Evolutionary conservation across 345 rosid species (phyloP), one percentile per base, ranked within the genome.

Genomic region (Rhodamnia rubescens): DNA sequence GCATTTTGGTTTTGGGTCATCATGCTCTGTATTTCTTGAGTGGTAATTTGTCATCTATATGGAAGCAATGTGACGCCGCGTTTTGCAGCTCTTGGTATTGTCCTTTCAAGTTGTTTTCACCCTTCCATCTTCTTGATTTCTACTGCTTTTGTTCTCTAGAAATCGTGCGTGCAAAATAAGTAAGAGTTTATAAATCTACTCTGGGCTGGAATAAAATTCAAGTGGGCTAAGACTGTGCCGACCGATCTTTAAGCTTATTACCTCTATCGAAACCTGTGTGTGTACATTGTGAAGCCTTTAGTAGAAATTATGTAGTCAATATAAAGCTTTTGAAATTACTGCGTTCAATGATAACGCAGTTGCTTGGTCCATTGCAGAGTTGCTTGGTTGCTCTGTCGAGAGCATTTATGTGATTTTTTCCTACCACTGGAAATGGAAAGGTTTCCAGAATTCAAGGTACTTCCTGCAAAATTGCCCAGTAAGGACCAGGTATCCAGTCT

Each of bases 391-490:
- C 61, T 29, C 50, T 85, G 83, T n/a, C 74, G 83, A 74, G 80
- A 54, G 36, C 82, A 5, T 89, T 87, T 85, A 91, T 93, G 93
- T 89, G 81, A 89, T 83, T 85, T 85, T 86, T 83, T 16, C 80
- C 75, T 85, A 85, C 87, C 86, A 84, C 81, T 83, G 55, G 86
- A 89, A 29, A 94, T 96, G 98, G 96, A 96, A 83, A 94, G 93
- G 90, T 86, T 89, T 88, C 22, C 91, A 74, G 95, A 95, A 88
- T 87, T 89, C 14, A 94, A 92, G 91, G 86, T 85, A 84, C 89
- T 92, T 86, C 93, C 95, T 57, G 86, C 91, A 75, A 93, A 92
- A 88, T 84, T 89, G 87, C 93, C 95, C 74, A 85, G 85, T 56
- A 85, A 83, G 26, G 92, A 89, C 74, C 94, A 90, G 83, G 54